Base-by-base conservation (phyloP, 495 filamentous ascomycete species). In the Glarea lozoyensis region DNA sequence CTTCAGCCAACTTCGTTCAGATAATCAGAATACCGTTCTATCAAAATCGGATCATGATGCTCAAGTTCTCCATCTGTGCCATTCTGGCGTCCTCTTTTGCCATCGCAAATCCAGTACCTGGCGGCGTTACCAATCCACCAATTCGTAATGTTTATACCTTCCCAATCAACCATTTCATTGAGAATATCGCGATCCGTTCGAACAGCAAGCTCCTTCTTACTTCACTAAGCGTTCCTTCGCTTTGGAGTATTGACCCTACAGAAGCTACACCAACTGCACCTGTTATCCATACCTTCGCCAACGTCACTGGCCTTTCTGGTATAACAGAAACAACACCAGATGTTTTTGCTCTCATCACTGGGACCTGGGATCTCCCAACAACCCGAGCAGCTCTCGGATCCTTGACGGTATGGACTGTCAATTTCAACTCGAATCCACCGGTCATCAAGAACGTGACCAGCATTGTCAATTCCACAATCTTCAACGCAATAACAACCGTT, bases 171-270 rank as follows among this genome's bases (percentile, higher is more conserved):
- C 53, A 48, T 6, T 58, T 53, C 46, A 50, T 68, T 42, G 66
- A 70, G 32, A 68, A 69, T 51, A 60, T 67, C 36, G 59, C 58
- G 35, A 54, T 66, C 31, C 65, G 64, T 10, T 49, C 63, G 3
- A 69, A 69, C 50, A 59, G 62, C 37, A 43, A 64, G 16, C 55
- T 72, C 2, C 56, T 72, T 18, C 38, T 67, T 20, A 72, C 68
- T 6, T 58, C 55, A 11, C 56, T 60, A 4, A 42, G 57, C 33
- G 48, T 45, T 34, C 60, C 59, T 2, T 51, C 49, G 0, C 42
- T 65, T 36, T 64, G 48, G 40, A 53, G 49, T 1, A 40, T 68
- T 5, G 33, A 52, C 32, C 61, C 61, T 5, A 42, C 39, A 19
- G 10, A 40, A 7, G 6, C 54, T 1, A 33, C 23, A 23, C 63